phyloP scores from a whole-genome alignment of 106 monocot genomes.

The Platanthera guangdongensis region DNA sequence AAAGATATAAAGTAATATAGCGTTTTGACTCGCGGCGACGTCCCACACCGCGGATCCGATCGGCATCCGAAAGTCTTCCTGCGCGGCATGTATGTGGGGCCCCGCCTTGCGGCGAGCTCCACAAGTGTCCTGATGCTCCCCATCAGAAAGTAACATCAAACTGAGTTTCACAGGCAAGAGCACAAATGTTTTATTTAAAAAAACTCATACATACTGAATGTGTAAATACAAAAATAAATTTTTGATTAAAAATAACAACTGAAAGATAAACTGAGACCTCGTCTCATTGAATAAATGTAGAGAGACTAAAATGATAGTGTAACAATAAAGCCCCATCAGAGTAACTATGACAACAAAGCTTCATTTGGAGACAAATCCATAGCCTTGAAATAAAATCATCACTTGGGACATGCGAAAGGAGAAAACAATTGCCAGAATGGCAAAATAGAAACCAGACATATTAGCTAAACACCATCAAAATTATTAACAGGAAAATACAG shows the following conservation, averaged over 20 bases:
- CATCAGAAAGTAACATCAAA: not conserved
- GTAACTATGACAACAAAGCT: slow-evolving; percentile 37
- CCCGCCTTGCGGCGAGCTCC: no score
- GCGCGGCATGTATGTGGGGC: no score
- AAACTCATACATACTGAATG: not conserved
- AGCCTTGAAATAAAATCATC: slow-evolving; percentile 13
- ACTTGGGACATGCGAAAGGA: no score
- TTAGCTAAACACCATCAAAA: not conserved
- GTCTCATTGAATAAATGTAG: not conserved
- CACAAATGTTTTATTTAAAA: not conserved
- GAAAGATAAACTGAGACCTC: not conserved
- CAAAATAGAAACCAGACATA: not conserved
- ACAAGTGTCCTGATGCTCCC: no score
- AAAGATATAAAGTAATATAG: no score
- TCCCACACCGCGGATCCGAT: no score
- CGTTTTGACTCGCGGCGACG: no score
- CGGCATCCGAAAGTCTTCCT: no score
- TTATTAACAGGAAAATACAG: not conserved
- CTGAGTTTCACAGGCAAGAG: not conserved
- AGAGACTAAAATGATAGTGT: not conserved
- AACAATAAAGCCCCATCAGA: slow-evolving; percentile 15
- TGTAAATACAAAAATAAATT: not conserved
- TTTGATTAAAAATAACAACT: not conserved
- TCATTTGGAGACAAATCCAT: slow-evolving; percentile 21
- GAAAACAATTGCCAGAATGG: not conserved